Percentiles rank a stretch among this genome's conserved stretches.
Evolutionary conservation across 106 monocot species (phyloP).

Genomic region (Cymbidium sinense): DNA sequence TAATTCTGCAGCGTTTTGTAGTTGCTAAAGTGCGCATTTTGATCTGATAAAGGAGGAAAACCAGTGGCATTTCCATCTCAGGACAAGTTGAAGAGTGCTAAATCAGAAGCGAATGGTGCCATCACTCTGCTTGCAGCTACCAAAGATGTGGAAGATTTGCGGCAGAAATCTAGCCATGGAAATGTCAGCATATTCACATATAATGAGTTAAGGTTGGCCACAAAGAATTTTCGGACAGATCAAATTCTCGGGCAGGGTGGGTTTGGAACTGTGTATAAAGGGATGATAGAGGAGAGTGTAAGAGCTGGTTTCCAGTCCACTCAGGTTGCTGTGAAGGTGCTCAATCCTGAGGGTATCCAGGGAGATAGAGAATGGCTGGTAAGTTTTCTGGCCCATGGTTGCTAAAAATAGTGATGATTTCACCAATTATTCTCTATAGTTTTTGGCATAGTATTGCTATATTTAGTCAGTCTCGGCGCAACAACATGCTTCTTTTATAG

Average conservation of each 20-base stretch:
- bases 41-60: not conserved
- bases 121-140: conserved; percentile 4
- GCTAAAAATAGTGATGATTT: not conserved
- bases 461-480: not conserved
- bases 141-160: conserved; percentile 37
- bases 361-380: conserved; percentile 79
- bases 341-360: conserved; percentile 51
- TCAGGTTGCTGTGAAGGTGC: conserved; percentile 62
- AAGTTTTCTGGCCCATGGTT: conserved; percentile 1
- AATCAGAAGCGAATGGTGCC: not conserved
- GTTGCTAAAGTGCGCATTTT: not conserved
- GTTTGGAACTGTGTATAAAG: conserved; percentile 61
- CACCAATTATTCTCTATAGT: not conserved
- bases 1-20: not conserved
- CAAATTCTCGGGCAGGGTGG: conserved; percentile 58
- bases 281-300: conserved; percentile 42
- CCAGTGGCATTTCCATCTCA: not conserved
- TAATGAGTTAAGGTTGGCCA: conserved; percentile 43
- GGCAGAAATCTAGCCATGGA: conserved; percentile 20
- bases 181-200: conserved; percentile 46
- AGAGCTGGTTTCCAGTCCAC: conserved; percentile 38
- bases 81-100: not conserved
- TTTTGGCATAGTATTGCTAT: not conserved
- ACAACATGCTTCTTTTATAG: not conserved
- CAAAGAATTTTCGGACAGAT: conserved; percentile 46